phyloP scores from a whole-genome alignment of 2,329 filamentous ascomycete species.

The Fusarium longipes region DNA sequence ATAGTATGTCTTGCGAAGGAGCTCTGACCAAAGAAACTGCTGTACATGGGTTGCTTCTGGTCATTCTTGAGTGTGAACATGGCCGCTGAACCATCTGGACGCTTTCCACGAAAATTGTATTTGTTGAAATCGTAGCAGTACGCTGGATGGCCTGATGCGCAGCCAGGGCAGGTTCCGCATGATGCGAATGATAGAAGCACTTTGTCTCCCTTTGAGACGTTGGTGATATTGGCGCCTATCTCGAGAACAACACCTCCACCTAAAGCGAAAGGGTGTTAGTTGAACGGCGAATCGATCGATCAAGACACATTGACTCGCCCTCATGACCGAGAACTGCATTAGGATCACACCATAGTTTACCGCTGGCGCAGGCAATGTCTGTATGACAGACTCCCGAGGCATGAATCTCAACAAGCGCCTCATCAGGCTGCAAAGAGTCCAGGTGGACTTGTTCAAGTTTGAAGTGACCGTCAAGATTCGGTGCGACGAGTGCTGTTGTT shows the following conservation, averaged over 20 bases:
- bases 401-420: conserved; percentile 23
- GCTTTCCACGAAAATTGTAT: conserved; percentile 23
- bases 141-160: conserved; percentile 16
- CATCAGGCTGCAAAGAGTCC: conserved; percentile 7
- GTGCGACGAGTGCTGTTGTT: conserved; percentile 16
- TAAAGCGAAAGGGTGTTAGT: background rate
- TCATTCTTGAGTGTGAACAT: background rate
- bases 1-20: conserved; percentile 20
- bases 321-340: conserved; percentile 30
- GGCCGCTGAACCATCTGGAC: conserved; percentile 11
- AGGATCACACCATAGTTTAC: conserved; percentile 2
- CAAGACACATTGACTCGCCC: conserved; percentile 53
- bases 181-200: conserved; percentile 24
- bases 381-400: conserved; percentile 31
- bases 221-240: background rate
- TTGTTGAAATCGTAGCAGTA: conserved; percentile 24
- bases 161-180: conserved; percentile 14
- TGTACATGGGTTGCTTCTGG: background rate
- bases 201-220: conserved; percentile 7
- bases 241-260: conserved; percentile 29
- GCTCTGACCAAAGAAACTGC: conserved; percentile 35
- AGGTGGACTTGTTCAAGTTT: conserved; percentile 1
- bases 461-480: conserved; percentile 3
- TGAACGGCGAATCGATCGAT: rapidly evolving
- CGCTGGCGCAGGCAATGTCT: conserved; percentile 58